Base-by-base conservation (phyloP, 345 rosid species). In the Lumnitzera racemosa region DNA sequence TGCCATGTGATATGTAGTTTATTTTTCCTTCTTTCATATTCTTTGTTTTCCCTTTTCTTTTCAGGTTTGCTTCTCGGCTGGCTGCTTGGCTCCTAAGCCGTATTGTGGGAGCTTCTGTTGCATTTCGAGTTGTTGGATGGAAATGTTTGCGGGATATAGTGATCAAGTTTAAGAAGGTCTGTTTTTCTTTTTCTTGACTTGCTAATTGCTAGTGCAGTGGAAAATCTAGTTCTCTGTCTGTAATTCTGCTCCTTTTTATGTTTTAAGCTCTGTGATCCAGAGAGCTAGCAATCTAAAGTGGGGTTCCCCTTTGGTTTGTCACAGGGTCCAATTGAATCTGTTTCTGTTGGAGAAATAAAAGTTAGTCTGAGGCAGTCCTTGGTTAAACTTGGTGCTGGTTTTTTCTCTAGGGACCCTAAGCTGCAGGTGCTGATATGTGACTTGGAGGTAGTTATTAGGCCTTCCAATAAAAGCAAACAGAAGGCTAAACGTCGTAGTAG, bases 281-380 rank as follows among this genome's bases (percentile, higher is more conserved):
- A 36, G 43, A 36, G 43, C 43, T 36, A 4, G 43, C 43, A 4
- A 36, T 9, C 43, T 36, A 9, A 36, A 36, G 43, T 36, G 43
- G 43, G 7, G 5, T 27, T 36, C 1, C 6, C 24, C 63, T 31
- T 52, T 47, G 55, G 47, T 66, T 72, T 66, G 73, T 62, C 53
- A 62, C 87, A 94, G 99, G 99, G 99, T 74, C 75, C 96, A 48
- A 61, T 94, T 75, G 99, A 94, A 70, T 94, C 97, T 49, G 76
- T 94, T 56, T 86, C 87, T 49, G 87, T 86, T 65, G 90, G 96
- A 60, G 99, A 94, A 78, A 83, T 94, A 66, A 90, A 85, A 76
- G 75, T 90, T 55, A 84, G 99, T 72, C 63, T 94, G 68, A 91
- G 97, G 15, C 97, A 90, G 80, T 86, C 97, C 24, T 74, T 94